These are phyloP conservation scores for Yarrowia porcina DNA, from an alignment of 805 yeast species.

Conservation along the genomic window DNA sequence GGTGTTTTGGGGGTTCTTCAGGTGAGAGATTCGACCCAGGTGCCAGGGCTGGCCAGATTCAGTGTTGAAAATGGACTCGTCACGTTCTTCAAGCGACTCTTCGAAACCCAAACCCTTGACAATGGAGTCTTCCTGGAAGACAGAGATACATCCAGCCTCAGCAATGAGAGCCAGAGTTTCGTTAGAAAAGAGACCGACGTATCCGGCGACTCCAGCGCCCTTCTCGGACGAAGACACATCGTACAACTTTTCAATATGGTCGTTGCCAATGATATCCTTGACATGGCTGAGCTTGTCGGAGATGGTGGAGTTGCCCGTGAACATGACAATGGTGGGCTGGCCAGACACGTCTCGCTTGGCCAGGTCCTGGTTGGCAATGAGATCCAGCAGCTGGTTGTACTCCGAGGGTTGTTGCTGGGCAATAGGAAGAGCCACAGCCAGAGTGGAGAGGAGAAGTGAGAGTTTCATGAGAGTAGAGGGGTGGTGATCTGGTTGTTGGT, in stretches of 20 bases:
- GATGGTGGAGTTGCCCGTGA: not conserved
- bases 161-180: constrained; percentile 46
- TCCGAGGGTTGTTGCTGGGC: not conserved
- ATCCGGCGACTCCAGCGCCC: constrained; percentile 43
- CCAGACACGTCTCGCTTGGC: not conserved
- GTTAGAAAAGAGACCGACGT: constrained; percentile 47
- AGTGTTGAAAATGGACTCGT: constrained; percentile 35
- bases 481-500: not conserved
- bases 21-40: constrained; percentile 64
- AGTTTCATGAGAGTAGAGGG: constrained; percentile 27
- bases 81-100: constrained; percentile 53
- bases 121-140: constrained; percentile 66
- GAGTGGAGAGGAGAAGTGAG: constrained; percentile 27
- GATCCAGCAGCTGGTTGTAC: constrained; percentile 12
- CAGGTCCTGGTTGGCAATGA: not conserved
- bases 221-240: not conserved
- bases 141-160: constrained; percentile 52
- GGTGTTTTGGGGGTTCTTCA: constrained; percentile 42
- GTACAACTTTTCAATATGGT: not conserved
- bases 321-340: constrained; percentile 6
- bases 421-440: constrained; percentile 1
- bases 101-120: constrained; percentile 49
- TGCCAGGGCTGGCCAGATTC: constrained; percentile 75
- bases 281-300: constrained; percentile 3
- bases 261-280: not conserved